Conservation (phyloP, 2,329 filamentous ascomycete genomes). For the Shiraia bambusicola region DNA sequence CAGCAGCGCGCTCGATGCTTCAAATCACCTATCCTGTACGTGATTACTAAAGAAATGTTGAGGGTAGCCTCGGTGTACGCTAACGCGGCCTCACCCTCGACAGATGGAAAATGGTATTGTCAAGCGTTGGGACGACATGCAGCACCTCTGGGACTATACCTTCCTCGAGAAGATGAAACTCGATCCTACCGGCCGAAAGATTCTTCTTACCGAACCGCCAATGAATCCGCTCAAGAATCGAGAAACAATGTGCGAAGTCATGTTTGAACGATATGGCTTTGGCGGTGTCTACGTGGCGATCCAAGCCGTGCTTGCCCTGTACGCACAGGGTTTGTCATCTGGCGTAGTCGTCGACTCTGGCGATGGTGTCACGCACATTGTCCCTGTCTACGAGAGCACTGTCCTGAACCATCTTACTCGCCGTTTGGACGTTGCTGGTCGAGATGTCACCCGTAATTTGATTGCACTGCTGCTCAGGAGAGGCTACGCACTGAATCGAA, state of each 20-base stretch:
- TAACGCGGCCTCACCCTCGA: constrained; percentile 28
- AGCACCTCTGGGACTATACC: constrained; percentile 98
- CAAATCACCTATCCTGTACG: constrained; percentile 93
- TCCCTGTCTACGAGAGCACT: constrained; percentile 96
- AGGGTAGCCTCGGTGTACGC: constrained; percentile 17
- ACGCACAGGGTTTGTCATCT: constrained; percentile 80
- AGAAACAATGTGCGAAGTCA: constrained; percentile 97
- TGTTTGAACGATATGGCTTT: constrained; percentile 97
- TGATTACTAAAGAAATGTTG: constrained; percentile 14
- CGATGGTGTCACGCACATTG: constrained; percentile 97
- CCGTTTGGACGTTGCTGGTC: constrained; percentile 89
- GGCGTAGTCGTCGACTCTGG: constrained; percentile 99
- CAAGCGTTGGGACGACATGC: constrained; percentile 99
- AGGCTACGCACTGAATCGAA: constrained; percentile 95
- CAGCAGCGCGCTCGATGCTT: constrained; percentile 92
- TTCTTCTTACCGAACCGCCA: constrained; percentile 92
- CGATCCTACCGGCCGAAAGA: constrained; percentile 89
- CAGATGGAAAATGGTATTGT: constrained; percentile 99
- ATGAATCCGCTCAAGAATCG: constrained; percentile 98
- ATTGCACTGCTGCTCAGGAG: constrained; percentile 91
- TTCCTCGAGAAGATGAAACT: constrained; percentile 97
- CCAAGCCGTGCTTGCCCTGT: constrained; percentile 92
- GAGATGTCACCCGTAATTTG: constrained; percentile 97
- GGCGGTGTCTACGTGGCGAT: constrained; percentile 98
- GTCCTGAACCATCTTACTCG: constrained; percentile 96